Evolutionary conservation across 2,329 filamentous ascomycete genomes (phyloP).

Genomic region (Cadophora sp.): DNA sequence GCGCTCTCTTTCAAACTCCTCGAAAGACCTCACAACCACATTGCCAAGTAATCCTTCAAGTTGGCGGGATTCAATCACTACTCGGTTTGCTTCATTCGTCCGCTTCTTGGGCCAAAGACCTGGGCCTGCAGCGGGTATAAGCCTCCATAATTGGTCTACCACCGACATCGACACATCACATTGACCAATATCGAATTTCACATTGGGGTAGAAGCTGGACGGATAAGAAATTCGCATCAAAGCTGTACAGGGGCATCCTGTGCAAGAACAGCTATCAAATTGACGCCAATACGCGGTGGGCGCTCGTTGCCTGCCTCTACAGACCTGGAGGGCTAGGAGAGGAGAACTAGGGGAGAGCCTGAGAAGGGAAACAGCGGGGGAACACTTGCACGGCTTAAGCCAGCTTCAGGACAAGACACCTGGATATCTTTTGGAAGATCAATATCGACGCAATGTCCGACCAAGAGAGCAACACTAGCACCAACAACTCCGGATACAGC

Average conservation of each 20-base stretch:
- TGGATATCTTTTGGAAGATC: background rate
- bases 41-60: conserved; percentile 68
- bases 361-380: conserved; percentile 1
- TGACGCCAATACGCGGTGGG: conserved; percentile 58
- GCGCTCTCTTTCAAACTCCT: background rate
- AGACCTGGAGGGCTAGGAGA: conserved; percentile 18
- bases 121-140: conserved; percentile 98
- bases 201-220: conserved; percentile 32
- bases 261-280: conserved; percentile 52
- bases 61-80: conserved; percentile 85
- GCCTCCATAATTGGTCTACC: conserved; percentile 84
- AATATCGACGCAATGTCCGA: conserved; percentile 67
- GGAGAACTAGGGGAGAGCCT: conserved; percentile 26
- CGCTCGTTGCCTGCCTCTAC: conserved; percentile 57
- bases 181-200: conserved; percentile 20
- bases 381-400: conserved; percentile 1
- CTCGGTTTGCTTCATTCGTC: conserved; percentile 78
- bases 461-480: conserved; percentile 60
- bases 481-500: conserved; percentile 68
- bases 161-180: conserved; percentile 19
- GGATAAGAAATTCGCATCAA: conserved; percentile 26
- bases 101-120: conserved; percentile 89
- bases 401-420: background rate
- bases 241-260: conserved; percentile 45
- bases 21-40: background rate